These are phyloP conservation scores for Porphyrellus cyaneotinctus DNA, from an alignment of 768 basidiomycete species.

Conservation along the genomic window DNA sequence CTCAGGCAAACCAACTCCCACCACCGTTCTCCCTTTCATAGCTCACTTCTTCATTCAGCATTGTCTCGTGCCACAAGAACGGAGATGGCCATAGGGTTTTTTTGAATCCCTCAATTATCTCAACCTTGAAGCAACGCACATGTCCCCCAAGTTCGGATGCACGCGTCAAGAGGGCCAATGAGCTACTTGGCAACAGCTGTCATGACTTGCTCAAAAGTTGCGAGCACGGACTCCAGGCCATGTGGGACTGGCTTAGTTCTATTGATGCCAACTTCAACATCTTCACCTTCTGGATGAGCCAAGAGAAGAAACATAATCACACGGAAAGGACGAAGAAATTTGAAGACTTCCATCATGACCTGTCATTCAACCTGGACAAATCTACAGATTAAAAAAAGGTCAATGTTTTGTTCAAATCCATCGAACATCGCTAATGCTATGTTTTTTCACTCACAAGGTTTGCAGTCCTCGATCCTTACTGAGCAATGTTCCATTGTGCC, in stretches of 20 bases:
- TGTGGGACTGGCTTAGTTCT: constrained; percentile 49
- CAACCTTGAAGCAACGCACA: constrained; percentile 55
- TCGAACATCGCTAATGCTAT: neutral
- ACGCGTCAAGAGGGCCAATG: constrained; percentile 40
- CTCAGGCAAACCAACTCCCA: constrained; percentile 15
- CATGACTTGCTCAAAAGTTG: constrained; percentile 48
- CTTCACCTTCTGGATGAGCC: constrained; percentile 36
- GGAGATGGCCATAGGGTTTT: constrained; percentile 62
- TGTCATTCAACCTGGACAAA: constrained; percentile 37
- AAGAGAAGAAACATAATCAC: constrained; percentile 28
- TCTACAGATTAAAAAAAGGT: constrained; percentile 55
- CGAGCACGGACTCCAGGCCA: constrained; percentile 35
- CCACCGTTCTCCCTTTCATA: constrained; percentile 33
- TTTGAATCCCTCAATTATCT: constrained; percentile 72
- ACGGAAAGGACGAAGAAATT: constrained; percentile 37
- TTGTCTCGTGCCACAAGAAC: constrained; percentile 28
- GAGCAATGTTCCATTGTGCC: constrained; percentile 42
- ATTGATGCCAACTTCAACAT: constrained; percentile 35
- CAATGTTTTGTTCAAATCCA: neutral
- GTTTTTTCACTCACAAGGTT: constrained; percentile 32
- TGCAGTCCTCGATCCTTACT: constrained; percentile 59
- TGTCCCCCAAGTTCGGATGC: constrained; percentile 44
- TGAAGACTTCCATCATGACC: constrained; percentile 33
- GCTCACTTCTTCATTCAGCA: constrained; percentile 39
- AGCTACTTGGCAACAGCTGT: constrained; percentile 50